Evolutionary conservation across 495 filamentous ascomycete genomes (phyloP).

Genomic region (Clavariopsis aquatica): DNA sequence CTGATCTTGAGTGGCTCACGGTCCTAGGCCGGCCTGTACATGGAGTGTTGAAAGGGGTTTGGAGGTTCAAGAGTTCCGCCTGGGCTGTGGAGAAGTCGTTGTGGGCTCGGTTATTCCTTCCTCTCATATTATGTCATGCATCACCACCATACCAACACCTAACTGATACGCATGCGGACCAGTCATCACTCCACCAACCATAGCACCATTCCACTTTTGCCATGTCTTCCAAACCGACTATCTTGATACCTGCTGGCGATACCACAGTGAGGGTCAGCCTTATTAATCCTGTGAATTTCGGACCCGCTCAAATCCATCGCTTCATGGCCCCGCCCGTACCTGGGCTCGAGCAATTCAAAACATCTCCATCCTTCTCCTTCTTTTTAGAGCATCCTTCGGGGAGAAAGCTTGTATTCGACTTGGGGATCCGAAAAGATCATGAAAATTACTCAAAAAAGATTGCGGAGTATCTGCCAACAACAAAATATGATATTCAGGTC

Average conservation of each 20-base stretch:
- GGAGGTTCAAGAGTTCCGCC: background rate
- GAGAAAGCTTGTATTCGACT: slow-evolving; percentile 23
- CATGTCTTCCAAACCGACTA: background rate
- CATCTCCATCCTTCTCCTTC: slow-evolving; percentile 4
- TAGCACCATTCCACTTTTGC: too few relatives aligned
- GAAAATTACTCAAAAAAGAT: slow-evolving; percentile 19
- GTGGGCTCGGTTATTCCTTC: background rate
- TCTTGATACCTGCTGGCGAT: background rate
- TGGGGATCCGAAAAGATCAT: slow-evolving; percentile 24
- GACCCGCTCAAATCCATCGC: background rate
- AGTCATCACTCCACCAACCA: too few relatives aligned
- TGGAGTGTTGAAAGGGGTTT: background rate
- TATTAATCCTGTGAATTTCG: slow-evolving; percentile 2
- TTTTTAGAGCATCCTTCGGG: background rate
- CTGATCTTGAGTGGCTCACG: too few relatives aligned
- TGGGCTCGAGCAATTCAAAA: background rate
- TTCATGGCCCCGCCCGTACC: slow-evolving; percentile 4
- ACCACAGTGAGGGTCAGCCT: background rate
- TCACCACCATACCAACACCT: background rate
- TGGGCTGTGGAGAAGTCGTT: background rate
- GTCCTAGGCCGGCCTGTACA: background rate
- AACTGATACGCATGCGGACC: too few relatives aligned
- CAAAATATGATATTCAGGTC: slow-evolving; percentile 29
- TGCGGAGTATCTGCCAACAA: slow-evolving; percentile 5
- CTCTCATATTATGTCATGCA: background rate